Base-by-base conservation (phyloP, 1,284 basidiomycete genomes). In the Pseudozyma sp. region DNA sequence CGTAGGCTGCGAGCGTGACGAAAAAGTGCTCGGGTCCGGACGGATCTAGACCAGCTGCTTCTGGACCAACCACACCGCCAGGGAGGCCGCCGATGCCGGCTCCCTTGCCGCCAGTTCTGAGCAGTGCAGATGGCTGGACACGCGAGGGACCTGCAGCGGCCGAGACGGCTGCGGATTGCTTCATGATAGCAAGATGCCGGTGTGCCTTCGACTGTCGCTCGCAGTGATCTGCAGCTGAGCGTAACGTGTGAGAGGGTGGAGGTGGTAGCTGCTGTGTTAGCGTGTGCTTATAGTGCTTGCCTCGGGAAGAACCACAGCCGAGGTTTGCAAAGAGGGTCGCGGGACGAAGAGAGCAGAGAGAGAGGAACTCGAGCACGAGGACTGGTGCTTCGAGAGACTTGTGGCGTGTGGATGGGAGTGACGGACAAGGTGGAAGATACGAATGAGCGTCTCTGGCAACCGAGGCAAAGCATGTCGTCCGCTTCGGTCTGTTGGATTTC, bases 1-100 rank as follows among this genome's bases (percentile, higher is more conserved):
- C 79, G 61, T 85, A 86, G 16, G 85, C 78, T 29, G 78, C 73
- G 37, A 82, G 68, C 5, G 77, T 77, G 52, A 81, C 77, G 57
- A 77, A 84, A 17, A 83, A 74, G 56, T 74, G 70, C 31, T 74
- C 70, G 17, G 70, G 61, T 6, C 70, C 66, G 54, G 70, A 61
- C 48, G 65, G 65, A 49, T 74, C 70, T 5, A 74, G 58, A 17
- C 70, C 66, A 7, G 70, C 70, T 13, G 70, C 70, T 56, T 74
- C 66, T 8, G 70, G 70, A 10, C 70, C 65, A 30, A 74, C 65
- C 10, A 68, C 66, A 6, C 70, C 70, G 14, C 65, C 70, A 17
- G 66, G 65, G n/a, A 68, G 58, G 13, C 65, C 70, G 43, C 65
- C 70, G 43, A 68, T 64, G 50, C 63, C 63, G 33, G 47, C 47